Evolutionary conservation across 2,329 filamentous ascomycete genomes (phyloP).

Genomic region (Trichoderma arundinaceum): DNA sequence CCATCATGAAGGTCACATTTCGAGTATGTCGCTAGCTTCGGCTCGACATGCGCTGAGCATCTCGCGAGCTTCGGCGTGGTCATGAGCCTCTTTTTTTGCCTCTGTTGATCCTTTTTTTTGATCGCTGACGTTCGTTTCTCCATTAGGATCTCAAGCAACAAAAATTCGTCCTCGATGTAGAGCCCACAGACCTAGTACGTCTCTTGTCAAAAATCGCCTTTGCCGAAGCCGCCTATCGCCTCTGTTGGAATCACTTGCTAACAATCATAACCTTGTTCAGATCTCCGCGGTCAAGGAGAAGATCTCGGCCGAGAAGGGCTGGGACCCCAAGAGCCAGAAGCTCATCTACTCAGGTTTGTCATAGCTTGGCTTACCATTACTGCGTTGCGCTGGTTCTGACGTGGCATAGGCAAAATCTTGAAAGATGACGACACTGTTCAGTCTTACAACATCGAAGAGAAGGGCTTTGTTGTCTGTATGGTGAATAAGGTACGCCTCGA

Average conservation of each 20-base stretch:
- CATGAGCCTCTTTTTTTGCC: too few species aligned
- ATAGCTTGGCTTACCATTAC: slow-evolving; percentile 14
- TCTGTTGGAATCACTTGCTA: slow-evolving; percentile 25
- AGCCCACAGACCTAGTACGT: slow-evolving; percentile 88
- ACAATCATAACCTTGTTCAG: slow-evolving; percentile 50
- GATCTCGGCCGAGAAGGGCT: slow-evolving; percentile 90
- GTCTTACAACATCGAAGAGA: slow-evolving; percentile 98
- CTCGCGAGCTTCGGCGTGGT: background rate
- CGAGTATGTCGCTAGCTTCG: slow-evolving; percentile 54
- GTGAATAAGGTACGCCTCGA: slow-evolving; percentile 79
- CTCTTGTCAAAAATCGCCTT: slow-evolving; percentile 40
- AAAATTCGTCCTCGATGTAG: slow-evolving; percentile 95
- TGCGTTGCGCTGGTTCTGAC: slow-evolving; percentile 36
- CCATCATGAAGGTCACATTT: slow-evolving; percentile 72
- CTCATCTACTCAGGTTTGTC: slow-evolving; percentile 93
- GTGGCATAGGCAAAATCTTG: slow-evolving; percentile 85
- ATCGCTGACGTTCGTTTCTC: slow-evolving; percentile 6
- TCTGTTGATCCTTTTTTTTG: background rate
- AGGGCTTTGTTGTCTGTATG: slow-evolving; percentile 99
- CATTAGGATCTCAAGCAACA: slow-evolving; percentile 94
- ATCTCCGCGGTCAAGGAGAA: slow-evolving; percentile 91
- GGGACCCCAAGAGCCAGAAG: slow-evolving; percentile 89
- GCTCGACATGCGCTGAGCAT: background rate
- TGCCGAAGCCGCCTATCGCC: slow-evolving; percentile 1
- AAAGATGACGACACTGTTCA: slow-evolving; percentile 97